Base-by-base conservation (phyloP, 495 filamentous ascomycete genomes). In the Trichocladium uniseriatum region DNA sequence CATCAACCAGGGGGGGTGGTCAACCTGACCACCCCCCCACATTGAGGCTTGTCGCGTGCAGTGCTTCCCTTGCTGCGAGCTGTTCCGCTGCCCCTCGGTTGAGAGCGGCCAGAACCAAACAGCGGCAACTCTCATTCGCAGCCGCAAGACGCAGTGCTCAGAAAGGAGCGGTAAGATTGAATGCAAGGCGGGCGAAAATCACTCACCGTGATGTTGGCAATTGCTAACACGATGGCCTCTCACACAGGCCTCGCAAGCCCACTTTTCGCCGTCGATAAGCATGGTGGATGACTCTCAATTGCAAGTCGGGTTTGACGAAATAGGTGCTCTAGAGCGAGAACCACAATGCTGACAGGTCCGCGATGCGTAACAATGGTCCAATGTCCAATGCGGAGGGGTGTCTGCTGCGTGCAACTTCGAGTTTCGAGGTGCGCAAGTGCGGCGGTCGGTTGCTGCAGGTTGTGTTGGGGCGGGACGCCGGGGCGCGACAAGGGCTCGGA, bases 161-260 rank as follows among this genome's bases (percentile, higher is more conserved):
- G 49, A 52, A 24, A 7, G 40, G 28, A 19, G 35, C 20, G 32
- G 52, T 16, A 49, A 32, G 48, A 37, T 29, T 41, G 19, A 14
- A 43, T 43, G 39, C 47, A 43, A 39, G 27, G 21, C 15, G 27
- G 5, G 57, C 43, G 40, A 57, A 62, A 61, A 57, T 64, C 56
- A 78, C 84, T 74, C 77, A 91, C 87, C 86, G 68, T 80, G 73
- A 67, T 94, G 88, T 69, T 91, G 84, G 78, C 88, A 94, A 68
- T 86, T 90, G 80, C 87, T 94, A 63, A 94, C 88, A 64, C 88
- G 83, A 74, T 94, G 88, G 63, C 88, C 88, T 69, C 88, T 78
- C 68, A 94, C 86, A 74, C 88, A 94, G 75, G 88, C 88, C 74
- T 94, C 88, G 74, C 88, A 94, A 66, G 84, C 84, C 70, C 77